Conservation (phyloP, 1,284 basidiomycete species). For the Apiotrichum porosum region DNA sequence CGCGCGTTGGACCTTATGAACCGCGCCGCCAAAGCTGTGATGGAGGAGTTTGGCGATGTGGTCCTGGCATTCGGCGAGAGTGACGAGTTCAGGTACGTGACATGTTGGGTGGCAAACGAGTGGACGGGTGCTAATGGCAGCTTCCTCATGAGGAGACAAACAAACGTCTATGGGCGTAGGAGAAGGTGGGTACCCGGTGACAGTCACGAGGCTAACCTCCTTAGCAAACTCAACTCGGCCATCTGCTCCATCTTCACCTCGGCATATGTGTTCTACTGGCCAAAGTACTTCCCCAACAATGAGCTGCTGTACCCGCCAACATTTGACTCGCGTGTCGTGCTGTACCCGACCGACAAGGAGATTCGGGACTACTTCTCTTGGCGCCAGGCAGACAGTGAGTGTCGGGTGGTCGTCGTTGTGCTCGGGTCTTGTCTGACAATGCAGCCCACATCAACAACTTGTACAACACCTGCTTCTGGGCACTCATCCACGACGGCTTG, state of each 20-base stretch:
- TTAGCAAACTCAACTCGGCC: conserved; percentile 79
- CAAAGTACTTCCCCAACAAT: conserved; percentile 63
- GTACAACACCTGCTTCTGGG: conserved; percentile 96
- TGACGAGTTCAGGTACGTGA: conserved; percentile 85
- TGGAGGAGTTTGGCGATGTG: conserved; percentile 77
- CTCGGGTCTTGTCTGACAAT: no score
- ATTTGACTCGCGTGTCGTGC: conserved; percentile 84
- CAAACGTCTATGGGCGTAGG: conserved; percentile 76
- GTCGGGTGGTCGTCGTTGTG: no score
- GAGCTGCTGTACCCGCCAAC: conserved; percentile 75
- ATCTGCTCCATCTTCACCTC: conserved; percentile 90
- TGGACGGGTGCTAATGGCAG: conserved; percentile 49
- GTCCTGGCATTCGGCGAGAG: conserved; percentile 90
- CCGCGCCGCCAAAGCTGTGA: conserved; percentile 71
- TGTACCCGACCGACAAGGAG: conserved; percentile 70
- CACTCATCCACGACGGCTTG: conserved; percentile 73
- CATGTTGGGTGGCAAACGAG: no score
- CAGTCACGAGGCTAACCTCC: background rate
- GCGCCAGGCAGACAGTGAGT: conserved; percentile 90
- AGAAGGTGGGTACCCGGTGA: conserved; percentile 50
- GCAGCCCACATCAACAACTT: conserved; percentile 99
- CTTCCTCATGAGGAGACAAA: conserved; percentile 75
- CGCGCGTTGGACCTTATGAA: conserved; percentile 90
- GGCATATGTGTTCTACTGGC: conserved; percentile 84
- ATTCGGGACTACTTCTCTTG: conserved; percentile 91